Base-by-base conservation (phyloP, 2,329 filamentous ascomycete species). In the Fusarium decemcellulare region DNA sequence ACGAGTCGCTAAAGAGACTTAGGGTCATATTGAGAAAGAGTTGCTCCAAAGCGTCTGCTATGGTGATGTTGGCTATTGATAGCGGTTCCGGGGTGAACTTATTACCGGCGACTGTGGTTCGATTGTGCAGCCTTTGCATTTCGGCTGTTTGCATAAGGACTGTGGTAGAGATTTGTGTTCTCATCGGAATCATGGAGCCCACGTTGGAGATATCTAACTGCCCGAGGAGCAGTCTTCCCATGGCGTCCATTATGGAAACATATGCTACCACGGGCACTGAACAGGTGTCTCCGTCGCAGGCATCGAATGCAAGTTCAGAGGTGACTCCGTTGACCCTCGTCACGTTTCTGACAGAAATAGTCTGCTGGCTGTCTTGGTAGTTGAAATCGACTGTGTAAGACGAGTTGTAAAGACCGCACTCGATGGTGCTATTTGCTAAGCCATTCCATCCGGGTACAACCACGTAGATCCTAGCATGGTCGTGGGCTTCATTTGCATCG, bases 111-210 rank as follows among this genome's bases (percentile, higher is more conserved):
- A 23, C 18, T 23, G 4, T 23, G 2, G 18, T 23, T 4, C 18
- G 18, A 23, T 23, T 23, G 18, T 23, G 18, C 18, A 23, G 18
- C 18, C 18, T 23, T 23, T 23, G 18, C 63, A 66, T 52, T 11
- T 66, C 60, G n/a, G 37, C 14, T n/a, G 63, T 15, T 12, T 66
- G 48, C 55, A 66, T 64, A 7, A 66, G 50, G 42, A 63, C 23
- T 4, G 63, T 44, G 12, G 46, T 59, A 6, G 48, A 51, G 10
- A 66, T 42, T n/a, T 52, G 63, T 1, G 60, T 63, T 12, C 27
- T 16, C 1, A 7, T 29, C 1, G 60, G 7, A 6, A 3, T 16
- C 14, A 60, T 48, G 8, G 14, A 43, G 1, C 60, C 60, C 0
- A 63, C 63, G 14, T 66, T 60, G 0, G 63, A 55, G 2, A 23